A percentile compares a stretch with the other conserved stretches of the same genome.
phyloP scores from a whole-genome alignment of 2,329 filamentous ascomycete genomes.

The Colletotrichum tabaci region DNA sequence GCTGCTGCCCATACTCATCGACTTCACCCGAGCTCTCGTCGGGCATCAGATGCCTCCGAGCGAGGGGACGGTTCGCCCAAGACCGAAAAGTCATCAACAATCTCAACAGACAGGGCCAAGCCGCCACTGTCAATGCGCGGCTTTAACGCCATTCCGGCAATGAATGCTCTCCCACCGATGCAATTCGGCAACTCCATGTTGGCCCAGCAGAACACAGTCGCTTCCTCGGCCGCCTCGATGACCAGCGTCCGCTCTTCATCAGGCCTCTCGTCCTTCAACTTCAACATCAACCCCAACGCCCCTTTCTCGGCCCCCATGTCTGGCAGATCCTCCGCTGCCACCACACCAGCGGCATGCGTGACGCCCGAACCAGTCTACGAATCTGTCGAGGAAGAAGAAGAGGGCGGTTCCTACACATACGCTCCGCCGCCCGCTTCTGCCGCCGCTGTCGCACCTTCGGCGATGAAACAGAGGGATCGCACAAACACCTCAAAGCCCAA shows the following conservation, averaged over 20 bases:
- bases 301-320: conserved; percentile 40
- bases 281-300: conserved; percentile 22
- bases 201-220: background rate
- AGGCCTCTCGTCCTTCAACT: conserved; percentile 40
- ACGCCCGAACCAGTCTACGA: conserved; percentile 39
- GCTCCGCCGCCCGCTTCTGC: conserved; percentile 13
- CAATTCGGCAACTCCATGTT: conserved; percentile 17
- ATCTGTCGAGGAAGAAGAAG: conserved; percentile 33
- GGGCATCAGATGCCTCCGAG: conserved; percentile 50
- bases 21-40: conserved; percentile 49
- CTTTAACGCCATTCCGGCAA: conserved; percentile 47
- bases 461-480: conserved; percentile 44
- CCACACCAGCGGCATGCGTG: conserved; percentile 40
- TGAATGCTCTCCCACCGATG: conserved; percentile 29
- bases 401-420: conserved; percentile 18
- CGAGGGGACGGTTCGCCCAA: conserved; percentile 33
- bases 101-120: conserved; percentile 30
- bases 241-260: conserved; percentile 32
- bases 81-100: conserved; percentile 13
- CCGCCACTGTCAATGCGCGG: conserved; percentile 51
- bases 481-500: conserved; percentile 44
- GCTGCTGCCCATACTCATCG: conserved; percentile 38
- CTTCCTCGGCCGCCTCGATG: conserved; percentile 40
- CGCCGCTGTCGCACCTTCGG: conserved; percentile 14
- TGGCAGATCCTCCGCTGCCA: conserved; percentile 34